Conservation (phyloP, 345 rosid genomes). For the Psidium friedrichsthalianum region DNA sequence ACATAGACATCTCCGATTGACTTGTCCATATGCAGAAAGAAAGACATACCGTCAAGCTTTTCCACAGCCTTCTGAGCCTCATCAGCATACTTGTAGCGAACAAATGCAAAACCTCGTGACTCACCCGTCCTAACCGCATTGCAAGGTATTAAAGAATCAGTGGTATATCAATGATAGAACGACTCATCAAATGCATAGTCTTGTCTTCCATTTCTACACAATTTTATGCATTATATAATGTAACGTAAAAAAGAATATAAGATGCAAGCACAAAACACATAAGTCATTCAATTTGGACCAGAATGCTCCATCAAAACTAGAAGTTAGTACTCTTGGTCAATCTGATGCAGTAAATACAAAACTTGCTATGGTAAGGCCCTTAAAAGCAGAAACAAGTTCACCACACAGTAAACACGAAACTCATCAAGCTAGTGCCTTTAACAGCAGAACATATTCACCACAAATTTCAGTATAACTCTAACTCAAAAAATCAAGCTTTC, state of each 20-base stretch:
- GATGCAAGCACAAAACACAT: background rate
- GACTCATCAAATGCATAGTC: background rate
- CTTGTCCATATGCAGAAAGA: background rate
- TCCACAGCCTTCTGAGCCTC: conserved; percentile 70
- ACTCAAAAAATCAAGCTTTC: background rate
- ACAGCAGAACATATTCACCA: background rate
- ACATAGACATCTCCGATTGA: background rate
- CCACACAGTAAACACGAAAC: background rate
- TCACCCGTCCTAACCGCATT: conserved; percentile 39
- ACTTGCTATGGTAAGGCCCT: background rate
- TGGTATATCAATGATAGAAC: background rate
- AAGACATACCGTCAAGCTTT: conserved; percentile 38
- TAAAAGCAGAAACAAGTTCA: background rate
- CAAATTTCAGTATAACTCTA: background rate
- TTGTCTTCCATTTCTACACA: background rate
- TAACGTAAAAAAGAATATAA: background rate
- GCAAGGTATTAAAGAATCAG: background rate
- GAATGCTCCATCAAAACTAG: background rate
- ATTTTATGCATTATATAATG: background rate
- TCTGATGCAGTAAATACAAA: background rate
- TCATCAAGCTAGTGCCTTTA: background rate
- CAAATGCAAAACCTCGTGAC: conserved; percentile 64
- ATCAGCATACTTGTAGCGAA: conserved; percentile 55
- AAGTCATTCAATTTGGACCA: background rate
- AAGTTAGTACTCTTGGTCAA: background rate